phyloP scores from a whole-genome alignment of 202 grass and related monocot species.

The Schoenoplectus tabernaemontani region DNA sequence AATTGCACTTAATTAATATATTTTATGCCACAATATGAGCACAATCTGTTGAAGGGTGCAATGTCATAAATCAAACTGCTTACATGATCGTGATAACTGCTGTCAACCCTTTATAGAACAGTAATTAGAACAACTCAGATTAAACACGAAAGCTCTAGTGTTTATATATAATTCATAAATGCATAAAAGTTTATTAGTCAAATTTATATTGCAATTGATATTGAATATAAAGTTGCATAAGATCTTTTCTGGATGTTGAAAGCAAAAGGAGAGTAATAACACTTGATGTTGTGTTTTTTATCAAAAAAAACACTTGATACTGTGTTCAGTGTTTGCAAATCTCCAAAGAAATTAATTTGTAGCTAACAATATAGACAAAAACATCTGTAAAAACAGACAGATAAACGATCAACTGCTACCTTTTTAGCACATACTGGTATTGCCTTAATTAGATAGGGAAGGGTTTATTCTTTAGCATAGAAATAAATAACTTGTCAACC shows the following conservation, averaged over 20 bases:
- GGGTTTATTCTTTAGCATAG: neutral
- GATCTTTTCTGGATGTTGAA: neutral
- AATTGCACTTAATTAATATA: neutral
- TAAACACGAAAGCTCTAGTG: neutral
- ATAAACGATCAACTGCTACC: too few species aligned
- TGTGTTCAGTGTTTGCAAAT: neutral
- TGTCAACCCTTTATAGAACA: neutral
- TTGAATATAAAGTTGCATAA: neutral
- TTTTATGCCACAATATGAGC: neutral
- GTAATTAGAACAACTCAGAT: neutral
- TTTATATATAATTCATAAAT: neutral
- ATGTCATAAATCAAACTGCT: neutral
- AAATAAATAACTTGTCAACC: neutral
- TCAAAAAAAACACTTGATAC: too few species aligned
- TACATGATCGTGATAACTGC: neutral
- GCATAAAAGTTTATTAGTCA: neutral
- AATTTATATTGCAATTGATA: neutral
- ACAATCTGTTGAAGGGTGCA: neutral
- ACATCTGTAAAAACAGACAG: too few species aligned
- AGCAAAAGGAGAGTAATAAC: neutral
- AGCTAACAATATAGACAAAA: too few species aligned
- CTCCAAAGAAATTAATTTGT: neutral
- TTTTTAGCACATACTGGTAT: neutral
- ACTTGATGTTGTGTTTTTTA: neutral
- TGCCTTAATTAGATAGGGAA: neutral